Evolutionary conservation across 495 filamentous ascomycete species (phyloP), one percentile per base, ranked within the genome.

Genomic region (Hamigera avellanea): DNA sequence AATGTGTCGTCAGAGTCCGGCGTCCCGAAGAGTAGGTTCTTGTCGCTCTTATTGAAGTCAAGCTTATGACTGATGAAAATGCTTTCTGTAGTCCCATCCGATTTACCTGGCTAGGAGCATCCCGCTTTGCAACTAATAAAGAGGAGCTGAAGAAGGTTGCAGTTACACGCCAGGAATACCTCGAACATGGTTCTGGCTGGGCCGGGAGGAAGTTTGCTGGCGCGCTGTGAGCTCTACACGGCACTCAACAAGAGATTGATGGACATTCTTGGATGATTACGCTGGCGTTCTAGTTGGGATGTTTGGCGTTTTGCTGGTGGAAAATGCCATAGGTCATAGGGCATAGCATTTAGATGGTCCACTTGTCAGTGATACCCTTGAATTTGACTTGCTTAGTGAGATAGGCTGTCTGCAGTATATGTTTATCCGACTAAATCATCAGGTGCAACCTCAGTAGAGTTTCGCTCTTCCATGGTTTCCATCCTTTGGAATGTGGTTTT

Each of bases 111-210:
- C 54, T 73, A 2, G 93, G 91, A 13, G 93, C 80, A 12, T 80
- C 81, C 16, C 70, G 72, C 26, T 65, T 95, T 34, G 88, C 85
- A 1, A 70, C 55, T 19, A 75, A 91, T 51, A 69, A 67, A 37
- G 68, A 78, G 26, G 55, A 63, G 26, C 46, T 88, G 32, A 64
- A 73, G 40, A 61, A 64, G 26, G 58, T 86, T 8, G 71, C 75
- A 0, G 82, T 95, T 10, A 88, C 83, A 5, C 82, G 84, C 41
- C 72, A 83, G 39, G 86, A 99, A 50, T 96, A 96, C 56, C 75
- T 84, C 33, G 91, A 99, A 56, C 55, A 84, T 53, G 91, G 91
- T 17, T 76, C 76, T 35, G 69, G 61, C 15, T 95, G 84, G 86
- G 69, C 81, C 15, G 74, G 70, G 23, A 76, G 75, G 42, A 83